Percentiles rank a stretch among this genome's conserved stretches.
Conservation (phyloP, 2,329 filamentous ascomycete genomes). For the Colletotrichum sp. region DNA sequence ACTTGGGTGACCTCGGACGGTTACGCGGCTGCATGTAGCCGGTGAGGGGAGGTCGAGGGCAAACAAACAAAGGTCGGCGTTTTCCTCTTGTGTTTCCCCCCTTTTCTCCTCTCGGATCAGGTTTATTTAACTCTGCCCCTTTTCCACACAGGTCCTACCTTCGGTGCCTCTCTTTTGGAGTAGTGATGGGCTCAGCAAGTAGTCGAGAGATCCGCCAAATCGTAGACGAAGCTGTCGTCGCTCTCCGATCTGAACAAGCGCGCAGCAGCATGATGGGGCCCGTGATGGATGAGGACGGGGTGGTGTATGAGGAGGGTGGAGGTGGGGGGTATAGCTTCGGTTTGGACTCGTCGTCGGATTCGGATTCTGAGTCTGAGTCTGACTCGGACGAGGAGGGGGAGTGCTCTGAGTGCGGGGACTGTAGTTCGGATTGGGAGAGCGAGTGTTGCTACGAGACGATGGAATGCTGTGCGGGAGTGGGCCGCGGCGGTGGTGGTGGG, state of each 20-base stretch:
- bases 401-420: background rate
- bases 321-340: background rate
- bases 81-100: background rate
- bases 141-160: too few species aligned
- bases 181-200: background rate
- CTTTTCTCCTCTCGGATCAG: background rate
- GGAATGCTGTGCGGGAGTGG: background rate
- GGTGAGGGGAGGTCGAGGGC: background rate
- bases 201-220: constrained; percentile 4
- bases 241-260: background rate
- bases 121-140: background rate
- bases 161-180: background rate
- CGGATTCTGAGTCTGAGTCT: background rate
- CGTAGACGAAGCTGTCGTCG: background rate
- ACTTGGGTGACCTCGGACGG: background rate
- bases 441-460: background rate
- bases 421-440: background rate
- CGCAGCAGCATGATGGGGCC: background rate
- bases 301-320: background rate
- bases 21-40: background rate
- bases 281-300: background rate
- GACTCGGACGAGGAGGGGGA: background rate
- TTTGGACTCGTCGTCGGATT: background rate
- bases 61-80: background rate
- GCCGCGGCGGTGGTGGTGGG: background rate